Base-by-base conservation (phyloP, 225 moss, liverwort and hornwort species). In the Climacium dendroides region DNA sequence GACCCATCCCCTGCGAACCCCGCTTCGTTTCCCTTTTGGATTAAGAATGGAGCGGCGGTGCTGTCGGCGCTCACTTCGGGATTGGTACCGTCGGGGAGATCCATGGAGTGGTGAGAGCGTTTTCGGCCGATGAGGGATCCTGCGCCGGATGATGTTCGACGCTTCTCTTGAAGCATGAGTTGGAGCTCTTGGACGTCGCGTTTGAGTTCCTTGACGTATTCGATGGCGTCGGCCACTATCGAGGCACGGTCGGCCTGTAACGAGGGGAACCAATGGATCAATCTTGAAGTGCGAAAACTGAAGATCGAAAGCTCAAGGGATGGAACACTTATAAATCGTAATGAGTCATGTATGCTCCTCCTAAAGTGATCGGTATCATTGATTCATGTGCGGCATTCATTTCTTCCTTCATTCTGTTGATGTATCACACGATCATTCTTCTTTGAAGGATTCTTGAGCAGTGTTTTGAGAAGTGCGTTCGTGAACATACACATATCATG, bases 221-320 rank as follows among this genome's bases (percentile, higher is more conserved):
- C 97, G 50, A 99, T 99, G 14, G 97, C 98, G 75, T 99, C 98
- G 17, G 97, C 96, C 25, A 99, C 98, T 20, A 99, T 99, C 8
- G 98, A 99, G 22, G 98, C 98, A 67, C 98, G 95, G 92, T 99
- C 98, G 32, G 96, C 96, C 98, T 99, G 91, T 74, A 65, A 50
- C 15, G 37, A 55, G 37, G 77, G 76, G 53, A n/a, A 37, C 24
- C 15, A 55, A 16, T 4, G 26, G 55, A 57, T 57, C 55, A 78
- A 10, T 37, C 78, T 18, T 25, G 57, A 58, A 2, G 58, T 57
- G 17, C 55, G 16, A 37, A 57, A 37, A 37, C 10, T 37, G 10
- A 57, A 26, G 78, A 11, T 35, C 24, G 15, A 24, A 76, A 53
- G 15, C 24, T 57, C 77, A 15, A 54, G 10, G 55, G 37, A 26